These are phyloP conservation scores for Plasmodium vivax DNA, from an alignment of 169 alveolate species.

Conservation along the genomic window DNA sequence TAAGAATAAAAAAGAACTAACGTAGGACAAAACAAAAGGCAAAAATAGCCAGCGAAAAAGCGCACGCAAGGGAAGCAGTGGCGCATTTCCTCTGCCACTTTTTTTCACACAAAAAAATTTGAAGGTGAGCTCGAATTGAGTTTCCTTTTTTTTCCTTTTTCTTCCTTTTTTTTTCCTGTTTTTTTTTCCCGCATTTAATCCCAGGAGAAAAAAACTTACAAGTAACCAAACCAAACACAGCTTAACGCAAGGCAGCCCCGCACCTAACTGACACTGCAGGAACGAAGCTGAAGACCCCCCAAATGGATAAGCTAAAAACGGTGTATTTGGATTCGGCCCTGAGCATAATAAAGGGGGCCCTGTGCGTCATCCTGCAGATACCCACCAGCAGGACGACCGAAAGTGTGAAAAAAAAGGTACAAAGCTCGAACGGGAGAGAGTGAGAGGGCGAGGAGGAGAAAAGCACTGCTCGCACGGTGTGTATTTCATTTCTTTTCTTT, in stretches of 20 bases:
- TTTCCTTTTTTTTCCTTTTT: neutral
- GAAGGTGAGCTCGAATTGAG: neutral
- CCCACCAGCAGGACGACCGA: constrained; percentile 87
- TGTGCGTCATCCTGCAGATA: constrained; percentile 82
- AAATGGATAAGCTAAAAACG: constrained; percentile 71
- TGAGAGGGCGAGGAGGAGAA: neutral
- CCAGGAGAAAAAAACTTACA: neutral
- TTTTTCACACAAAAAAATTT: neutral
- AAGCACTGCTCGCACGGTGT: neutral
- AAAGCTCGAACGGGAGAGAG: neutral
- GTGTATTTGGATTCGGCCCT: constrained; percentile 82
- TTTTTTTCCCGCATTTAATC: neutral
- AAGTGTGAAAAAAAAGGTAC: constrained; percentile 75
- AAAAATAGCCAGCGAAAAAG: neutral
- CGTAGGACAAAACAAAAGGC: neutral
- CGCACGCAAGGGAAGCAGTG: neutral
- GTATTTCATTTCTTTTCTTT: neutral
- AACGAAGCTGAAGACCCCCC: neutral
- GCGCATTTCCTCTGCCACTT: neutral
- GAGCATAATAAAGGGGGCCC: constrained; percentile 88
- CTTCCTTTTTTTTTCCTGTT: neutral
- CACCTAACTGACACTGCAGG: neutral
- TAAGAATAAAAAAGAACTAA: neutral
- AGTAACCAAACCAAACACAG: neutral
- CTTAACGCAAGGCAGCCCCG: neutral